A percentile compares a stretch with the other conserved stretches of the same genome.
Conservation (phyloP, 495 filamentous ascomycete genomes). For the Margaritispora aquatica region DNA sequence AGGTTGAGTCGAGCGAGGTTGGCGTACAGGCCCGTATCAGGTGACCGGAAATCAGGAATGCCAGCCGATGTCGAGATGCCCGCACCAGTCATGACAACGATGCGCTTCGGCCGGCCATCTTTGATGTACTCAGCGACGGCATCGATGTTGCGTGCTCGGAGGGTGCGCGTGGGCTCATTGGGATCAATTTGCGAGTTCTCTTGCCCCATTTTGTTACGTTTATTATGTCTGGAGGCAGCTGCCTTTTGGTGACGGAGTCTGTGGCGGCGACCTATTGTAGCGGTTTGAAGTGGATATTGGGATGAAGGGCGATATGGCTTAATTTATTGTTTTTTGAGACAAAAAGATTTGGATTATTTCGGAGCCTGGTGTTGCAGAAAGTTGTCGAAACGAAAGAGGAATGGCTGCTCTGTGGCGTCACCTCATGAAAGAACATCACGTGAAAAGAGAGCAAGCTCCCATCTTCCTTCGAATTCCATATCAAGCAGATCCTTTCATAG, state of each 20-base stretch:
- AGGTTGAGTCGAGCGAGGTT: slow-evolving; percentile 81
- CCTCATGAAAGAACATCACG: too few relatives aligned
- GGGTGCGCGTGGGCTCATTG: slow-evolving; percentile 53
- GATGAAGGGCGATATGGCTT: neutral
- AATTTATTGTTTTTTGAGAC: neutral
- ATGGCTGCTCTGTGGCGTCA: neutral
- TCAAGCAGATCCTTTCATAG: too few relatives aligned
- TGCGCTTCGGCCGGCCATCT: slow-evolving; percentile 53
- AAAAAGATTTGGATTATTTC: too few relatives aligned
- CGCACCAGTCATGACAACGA: slow-evolving; percentile 76
- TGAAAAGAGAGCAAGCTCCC: too few relatives aligned
- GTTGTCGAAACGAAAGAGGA: neutral
- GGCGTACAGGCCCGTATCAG: slow-evolving; percentile 70
- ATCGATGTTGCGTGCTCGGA: slow-evolving; percentile 60
- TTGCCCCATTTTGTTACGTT: slow-evolving; percentile 54
- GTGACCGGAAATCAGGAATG: slow-evolving; percentile 72
- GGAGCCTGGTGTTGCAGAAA: too few relatives aligned
- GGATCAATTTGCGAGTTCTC: slow-evolving; percentile 62
- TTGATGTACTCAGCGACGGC: slow-evolving; percentile 72
- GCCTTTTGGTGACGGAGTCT: slow-evolving; percentile 13
- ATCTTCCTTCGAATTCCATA: neutral
- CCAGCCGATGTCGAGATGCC: slow-evolving; percentile 55
- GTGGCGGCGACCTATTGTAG: slow-evolving; percentile 20
- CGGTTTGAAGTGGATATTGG: neutral
- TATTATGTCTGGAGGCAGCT: slow-evolving; percentile 6